Evolutionary conservation across 768 basidiomycete genomes (phyloP).

Genomic region (Macrolepiota albuminosa): DNA sequence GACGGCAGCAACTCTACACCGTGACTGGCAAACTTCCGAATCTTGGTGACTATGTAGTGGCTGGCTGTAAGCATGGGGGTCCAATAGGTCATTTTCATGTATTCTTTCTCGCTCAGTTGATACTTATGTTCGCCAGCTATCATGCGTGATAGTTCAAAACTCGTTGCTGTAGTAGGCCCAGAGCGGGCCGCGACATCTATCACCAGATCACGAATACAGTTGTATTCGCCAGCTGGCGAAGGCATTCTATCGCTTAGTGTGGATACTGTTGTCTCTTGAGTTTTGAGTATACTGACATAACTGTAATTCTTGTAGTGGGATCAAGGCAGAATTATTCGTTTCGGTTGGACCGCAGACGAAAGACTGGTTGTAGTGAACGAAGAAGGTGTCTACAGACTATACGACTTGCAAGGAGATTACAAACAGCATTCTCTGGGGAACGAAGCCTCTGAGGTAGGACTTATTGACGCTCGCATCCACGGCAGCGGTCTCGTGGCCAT

Average conservation of each 20-base stretch:
- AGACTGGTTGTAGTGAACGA: conserved; percentile 82
- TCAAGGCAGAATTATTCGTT: conserved; percentile 72
- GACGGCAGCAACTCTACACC: conserved; percentile 79
- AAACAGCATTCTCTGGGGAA: conserved; percentile 78
- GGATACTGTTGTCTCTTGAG: conserved; percentile 33
- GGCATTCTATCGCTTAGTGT: conserved; percentile 67
- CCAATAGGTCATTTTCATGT: conserved; percentile 63
- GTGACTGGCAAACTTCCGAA: conserved; percentile 75
- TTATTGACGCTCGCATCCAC: conserved; percentile 82
- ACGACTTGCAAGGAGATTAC: conserved; percentile 84
- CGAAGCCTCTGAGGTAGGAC: conserved; percentile 77
- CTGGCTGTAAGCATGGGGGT: conserved; percentile 83
- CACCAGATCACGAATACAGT: conserved; percentile 77
- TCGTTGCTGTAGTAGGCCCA: conserved; percentile 62
- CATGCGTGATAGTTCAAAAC: conserved; percentile 79
- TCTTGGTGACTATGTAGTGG: conserved; percentile 73
- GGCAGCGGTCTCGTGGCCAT: conserved; percentile 85
- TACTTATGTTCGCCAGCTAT: conserved; percentile 48
- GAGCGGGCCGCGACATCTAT: conserved; percentile 48
- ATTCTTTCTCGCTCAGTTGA: background rate
- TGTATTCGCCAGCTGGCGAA: conserved; percentile 85
- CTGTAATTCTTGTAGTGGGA: conserved; percentile 68
- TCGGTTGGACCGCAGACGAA: conserved; percentile 85
- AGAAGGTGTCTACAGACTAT: conserved; percentile 87
- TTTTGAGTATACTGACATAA: conserved; percentile 13